Evolutionary conservation across 768 basidiomycete species (phyloP).

Genomic region (Tricholoma sp.): DNA sequence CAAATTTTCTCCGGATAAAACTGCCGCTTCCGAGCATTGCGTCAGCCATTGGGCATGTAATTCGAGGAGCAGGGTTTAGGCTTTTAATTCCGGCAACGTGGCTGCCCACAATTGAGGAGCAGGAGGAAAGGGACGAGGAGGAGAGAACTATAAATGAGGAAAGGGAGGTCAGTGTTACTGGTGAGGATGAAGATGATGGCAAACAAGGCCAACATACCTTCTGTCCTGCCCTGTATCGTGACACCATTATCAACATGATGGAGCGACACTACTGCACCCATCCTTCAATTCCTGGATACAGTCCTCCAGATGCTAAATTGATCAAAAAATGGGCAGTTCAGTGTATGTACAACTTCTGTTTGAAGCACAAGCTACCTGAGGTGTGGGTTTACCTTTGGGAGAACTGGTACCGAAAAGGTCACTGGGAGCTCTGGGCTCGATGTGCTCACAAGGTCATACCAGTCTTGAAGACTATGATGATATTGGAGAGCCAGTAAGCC

Average conservation of each 20-base stretch:
- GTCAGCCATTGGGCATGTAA: neutral
- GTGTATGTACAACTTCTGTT: neutral
- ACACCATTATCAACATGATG: neutral
- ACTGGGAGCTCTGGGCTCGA: neutral
- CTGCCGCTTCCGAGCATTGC: neutral
- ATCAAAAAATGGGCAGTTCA: neutral
- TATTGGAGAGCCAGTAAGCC: conserved; percentile 24
- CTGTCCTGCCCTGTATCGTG: neutral
- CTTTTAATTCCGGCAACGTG: neutral
- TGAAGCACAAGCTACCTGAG: neutral
- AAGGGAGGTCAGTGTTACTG: neutral
- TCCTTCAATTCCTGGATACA: neutral
- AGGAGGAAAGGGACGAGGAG: neutral
- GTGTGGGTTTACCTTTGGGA: neutral
- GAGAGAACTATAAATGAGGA: neutral
- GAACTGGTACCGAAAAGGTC: neutral
- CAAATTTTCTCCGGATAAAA: neutral
- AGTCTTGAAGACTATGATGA: conserved; percentile 25
- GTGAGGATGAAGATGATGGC: neutral
- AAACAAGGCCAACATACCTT: neutral
- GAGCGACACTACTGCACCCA: neutral
- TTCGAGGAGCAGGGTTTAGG: neutral
- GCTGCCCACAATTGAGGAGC: neutral
- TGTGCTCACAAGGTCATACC: conserved; percentile 15
- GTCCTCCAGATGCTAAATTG: neutral